These are phyloP conservation scores for Cichorium intybus DNA, from an alignment of 140 eudicot species.

Conservation along the genomic window DNA sequence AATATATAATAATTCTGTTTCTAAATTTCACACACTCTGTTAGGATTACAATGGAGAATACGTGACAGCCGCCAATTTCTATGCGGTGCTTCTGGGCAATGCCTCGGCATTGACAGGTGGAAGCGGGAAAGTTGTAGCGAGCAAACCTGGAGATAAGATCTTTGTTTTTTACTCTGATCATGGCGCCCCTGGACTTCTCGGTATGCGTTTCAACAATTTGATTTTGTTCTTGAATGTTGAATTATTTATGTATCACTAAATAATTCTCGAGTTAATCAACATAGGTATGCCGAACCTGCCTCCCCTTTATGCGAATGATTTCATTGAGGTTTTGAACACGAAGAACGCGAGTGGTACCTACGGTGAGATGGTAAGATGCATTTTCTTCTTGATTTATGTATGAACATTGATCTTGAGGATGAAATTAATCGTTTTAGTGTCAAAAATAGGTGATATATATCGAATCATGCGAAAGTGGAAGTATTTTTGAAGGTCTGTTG, in stretches of 20 bases:
- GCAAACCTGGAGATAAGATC: slow-evolving; percentile 57
- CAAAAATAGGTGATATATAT: slow-evolving; percentile 61
- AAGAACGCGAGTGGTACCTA: slow-evolving; percentile 58
- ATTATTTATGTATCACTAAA: not conserved
- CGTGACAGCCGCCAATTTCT: slow-evolving; percentile 50
- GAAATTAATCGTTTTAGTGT: not conserved
- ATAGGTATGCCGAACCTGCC: slow-evolving; percentile 66
- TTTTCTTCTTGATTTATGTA: not conserved
- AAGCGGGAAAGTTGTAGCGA: slow-evolving; percentile 62
- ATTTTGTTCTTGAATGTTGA: not conserved
- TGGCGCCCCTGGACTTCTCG: slow-evolving; percentile 70
- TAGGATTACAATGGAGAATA: slow-evolving; percentile 76
- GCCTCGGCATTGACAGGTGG: slow-evolving; percentile 55
- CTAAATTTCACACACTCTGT: not conserved
- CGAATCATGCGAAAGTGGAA: slow-evolving; percentile 93
- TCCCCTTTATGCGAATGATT: slow-evolving; percentile 52
- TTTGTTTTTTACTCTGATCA: slow-evolving; percentile 64
- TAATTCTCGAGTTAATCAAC: not conserved
- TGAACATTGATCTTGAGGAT: not conserved
- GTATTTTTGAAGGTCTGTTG: slow-evolving; percentile 77
- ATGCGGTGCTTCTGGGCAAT: slow-evolving; percentile 61
- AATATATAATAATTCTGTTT: too few species aligned
- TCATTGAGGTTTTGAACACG: slow-evolving; percentile 56
- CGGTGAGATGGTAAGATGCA: slow-evolving; percentile 72
- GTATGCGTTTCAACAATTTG: slow-evolving; percentile 4